Evolutionary conservation across 1,284 basidiomycete genomes (phyloP).

Genomic region (Apiotrichum akiyoshidainum): DNA sequence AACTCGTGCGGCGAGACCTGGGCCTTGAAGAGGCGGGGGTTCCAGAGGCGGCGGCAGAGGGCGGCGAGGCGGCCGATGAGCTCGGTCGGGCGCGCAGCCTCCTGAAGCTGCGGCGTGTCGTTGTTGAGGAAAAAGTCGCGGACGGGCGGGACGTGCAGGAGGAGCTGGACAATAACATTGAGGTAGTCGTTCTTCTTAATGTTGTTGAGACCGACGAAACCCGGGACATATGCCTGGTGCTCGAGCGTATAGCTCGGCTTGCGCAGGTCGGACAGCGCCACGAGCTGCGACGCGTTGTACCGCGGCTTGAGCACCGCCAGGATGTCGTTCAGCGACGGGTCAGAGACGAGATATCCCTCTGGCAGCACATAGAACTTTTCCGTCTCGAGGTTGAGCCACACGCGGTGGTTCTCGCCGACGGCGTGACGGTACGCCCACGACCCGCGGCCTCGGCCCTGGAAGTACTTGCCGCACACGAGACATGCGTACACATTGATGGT

Average conservation of each 20-base stretch:
- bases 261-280: constrained; percentile 59
- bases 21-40: constrained; percentile 89
- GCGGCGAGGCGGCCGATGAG: constrained; percentile 80
- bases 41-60: constrained; percentile 91
- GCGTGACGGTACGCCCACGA: constrained; percentile 96
- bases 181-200: constrained; percentile 96
- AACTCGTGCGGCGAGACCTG: constrained; percentile 99
- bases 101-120: constrained; percentile 52
- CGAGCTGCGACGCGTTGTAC: constrained; percentile 58
- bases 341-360: constrained; percentile 91
- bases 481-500: constrained; percentile 99
- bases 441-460: constrained; percentile 88
- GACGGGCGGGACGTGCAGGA: constrained; percentile 85
- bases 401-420: constrained; percentile 96
- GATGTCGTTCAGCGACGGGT: constrained; percentile 93
- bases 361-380: constrained; percentile 98
- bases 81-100: constrained; percentile 57
- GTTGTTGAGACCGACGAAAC: constrained; percentile 95
- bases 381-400: constrained; percentile 92
- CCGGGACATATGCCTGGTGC: constrained; percentile 79
- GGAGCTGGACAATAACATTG: constrained; percentile 92
- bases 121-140: constrained; percentile 82
- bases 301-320: constrained; percentile 81
- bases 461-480: constrained; percentile 97
- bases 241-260: constrained; percentile 72